Base-by-base conservation (phyloP, 208 protist species). In the Angomonas deanei region DNA sequence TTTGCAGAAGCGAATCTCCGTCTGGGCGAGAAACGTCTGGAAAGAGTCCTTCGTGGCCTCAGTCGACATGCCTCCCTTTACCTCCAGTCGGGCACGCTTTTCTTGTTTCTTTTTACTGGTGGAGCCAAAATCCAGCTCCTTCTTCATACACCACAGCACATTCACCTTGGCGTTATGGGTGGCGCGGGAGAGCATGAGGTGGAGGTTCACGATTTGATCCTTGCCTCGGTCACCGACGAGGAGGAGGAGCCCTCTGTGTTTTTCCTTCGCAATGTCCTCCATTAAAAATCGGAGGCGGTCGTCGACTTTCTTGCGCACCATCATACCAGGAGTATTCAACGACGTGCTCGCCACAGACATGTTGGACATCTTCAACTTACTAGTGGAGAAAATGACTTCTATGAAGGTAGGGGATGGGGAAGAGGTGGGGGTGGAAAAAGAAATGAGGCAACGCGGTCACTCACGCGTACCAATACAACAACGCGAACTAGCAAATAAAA, bases 101-200 rank as follows among this genome's bases (percentile, higher is more conserved):
- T 98, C 97, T 53, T 97, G 87, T 82, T 97, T 92, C 72, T 98
- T 97, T 34, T 82, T 80, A 32, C 88, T 79, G 0, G 87, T 94
- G 2, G 88, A 97, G 39, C 87, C 94, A 72, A 99, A 99, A 65
- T 97, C 97, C 10, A 98, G 94, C 26, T 99, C 97, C 68, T 99
- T 97, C 78, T 99, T 99, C 94, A 99, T 99, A 84, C 98, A 99
- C 98, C 98, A 99, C 32, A 99, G 87, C 47, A 99, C 88, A 38
- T 80, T 96, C 23, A 99, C 97, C 61, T 98, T 91, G 0, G 92
- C 84, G 78, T 95, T 98, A 50, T 98, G 96, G 30, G 86, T 82
- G 3, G 98, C 94, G 64, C 99, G 98, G 10, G 95, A 97, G 33
- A 99, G 82, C 82, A 99, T 99, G 70, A 98, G 97, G 74, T 99